Evolutionary conservation across 177 flowering plant species (phyloP).

Genomic region (Vitis hybrid): DNA sequence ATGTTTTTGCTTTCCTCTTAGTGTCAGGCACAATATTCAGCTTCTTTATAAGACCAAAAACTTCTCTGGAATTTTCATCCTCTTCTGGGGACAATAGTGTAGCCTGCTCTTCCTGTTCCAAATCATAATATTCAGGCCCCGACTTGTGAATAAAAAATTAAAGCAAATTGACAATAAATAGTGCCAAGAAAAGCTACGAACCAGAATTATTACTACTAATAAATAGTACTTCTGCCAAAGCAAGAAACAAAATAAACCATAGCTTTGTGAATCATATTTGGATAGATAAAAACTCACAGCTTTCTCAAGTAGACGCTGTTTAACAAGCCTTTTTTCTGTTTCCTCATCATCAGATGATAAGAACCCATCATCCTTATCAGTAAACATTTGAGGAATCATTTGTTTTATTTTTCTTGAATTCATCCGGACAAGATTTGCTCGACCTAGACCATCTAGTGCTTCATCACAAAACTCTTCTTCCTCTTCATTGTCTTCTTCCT

Average conservation of each 20-base stretch:
- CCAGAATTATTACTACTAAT: too few relatives aligned
- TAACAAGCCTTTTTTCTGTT: conserved; percentile 47
- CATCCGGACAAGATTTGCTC: conserved; percentile 28
- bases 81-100: conserved; percentile 55
- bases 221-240: background rate
- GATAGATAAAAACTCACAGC: conserved; percentile 46
- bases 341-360: conserved; percentile 89
- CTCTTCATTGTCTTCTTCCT: conserved; percentile 30
- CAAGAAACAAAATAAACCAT: background rate
- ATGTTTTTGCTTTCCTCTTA: conserved; percentile 61
- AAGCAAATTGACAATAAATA: too few relatives aligned
- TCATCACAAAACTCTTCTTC: conserved; percentile 35
- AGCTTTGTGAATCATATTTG: background rate
- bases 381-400: conserved; percentile 72
- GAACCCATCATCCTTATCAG: conserved; percentile 66
- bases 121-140: conserved; percentile 3
- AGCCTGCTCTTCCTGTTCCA: conserved; percentile 49
- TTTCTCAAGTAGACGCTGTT: conserved; percentile 49
- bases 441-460: conserved; percentile 22
- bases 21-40: conserved; percentile 60
- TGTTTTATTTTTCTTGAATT: conserved; percentile 59
- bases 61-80: conserved; percentile 75
- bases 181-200: too few relatives aligned
- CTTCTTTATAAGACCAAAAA: conserved; percentile 84
- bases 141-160: too few relatives aligned